Percentiles rank a stretch among this genome's conserved stretches.
Conservation (phyloP, 2,329 filamentous ascomycete species). For the Ophiostoma sp. region DNA sequence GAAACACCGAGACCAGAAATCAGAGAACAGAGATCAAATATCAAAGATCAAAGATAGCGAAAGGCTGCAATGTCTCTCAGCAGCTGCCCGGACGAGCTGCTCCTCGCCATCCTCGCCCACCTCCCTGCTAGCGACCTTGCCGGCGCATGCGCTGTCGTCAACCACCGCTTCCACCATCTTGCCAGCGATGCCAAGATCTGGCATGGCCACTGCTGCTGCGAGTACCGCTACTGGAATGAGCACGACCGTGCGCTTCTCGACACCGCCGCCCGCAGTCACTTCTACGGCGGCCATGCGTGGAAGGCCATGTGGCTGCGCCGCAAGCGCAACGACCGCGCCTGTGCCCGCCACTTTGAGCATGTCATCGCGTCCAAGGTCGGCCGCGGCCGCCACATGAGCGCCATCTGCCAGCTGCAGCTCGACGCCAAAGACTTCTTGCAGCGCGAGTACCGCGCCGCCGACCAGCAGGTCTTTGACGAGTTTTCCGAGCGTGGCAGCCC, state of each 20-base stretch:
- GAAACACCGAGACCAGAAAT: too few relatives aligned
- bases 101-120: constrained; percentile 70
- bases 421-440: constrained; percentile 84
- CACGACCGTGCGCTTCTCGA: constrained; percentile 54
- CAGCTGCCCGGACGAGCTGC: constrained; percentile 72
- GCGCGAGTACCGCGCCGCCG: constrained; percentile 56
- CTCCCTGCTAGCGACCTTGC: constrained; percentile 53
- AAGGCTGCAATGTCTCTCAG: constrained; percentile 34
- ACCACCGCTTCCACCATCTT: constrained; percentile 58
- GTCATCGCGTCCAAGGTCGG: constrained; percentile 66
- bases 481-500: neutral
- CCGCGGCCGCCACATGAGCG: constrained; percentile 63
- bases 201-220: constrained; percentile 64
- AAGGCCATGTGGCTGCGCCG: constrained; percentile 60
- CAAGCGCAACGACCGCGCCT: constrained; percentile 47
- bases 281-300: constrained; percentile 61
- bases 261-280: constrained; percentile 42
- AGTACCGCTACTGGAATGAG: constrained; percentile 71
- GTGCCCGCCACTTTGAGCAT: constrained; percentile 55
- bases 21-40: neutral
- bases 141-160: constrained; percentile 48
- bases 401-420: constrained; percentile 68
- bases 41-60: neutral
- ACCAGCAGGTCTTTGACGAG: constrained; percentile 28
- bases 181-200: constrained; percentile 71